A percentile compares a stretch with the other conserved stretches of the same genome.
Evolutionary conservation across 2,329 filamentous ascomycete genomes (phyloP).

Genomic region (Colletotrichum tofieldiae): DNA sequence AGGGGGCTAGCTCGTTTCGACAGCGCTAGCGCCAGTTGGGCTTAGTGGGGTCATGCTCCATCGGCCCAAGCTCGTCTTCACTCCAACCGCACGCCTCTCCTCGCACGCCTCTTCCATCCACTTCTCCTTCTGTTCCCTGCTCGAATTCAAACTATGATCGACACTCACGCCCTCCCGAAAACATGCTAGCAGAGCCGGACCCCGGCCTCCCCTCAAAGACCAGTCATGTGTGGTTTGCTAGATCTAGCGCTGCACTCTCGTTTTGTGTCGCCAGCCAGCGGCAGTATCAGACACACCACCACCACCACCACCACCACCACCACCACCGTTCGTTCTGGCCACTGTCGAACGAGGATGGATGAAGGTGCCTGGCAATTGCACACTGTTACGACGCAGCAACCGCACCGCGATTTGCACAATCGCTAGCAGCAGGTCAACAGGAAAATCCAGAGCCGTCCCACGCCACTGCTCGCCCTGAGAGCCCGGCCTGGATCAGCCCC

Average conservation of each 20-base stretch:
- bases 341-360: slow-evolving; percentile 16
- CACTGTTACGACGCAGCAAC: slow-evolving; percentile 9
- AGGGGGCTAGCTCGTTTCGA: slow-evolving; percentile 8
- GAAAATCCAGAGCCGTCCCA: slow-evolving; percentile 14
- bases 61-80: slow-evolving; percentile 6
- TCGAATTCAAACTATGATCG: slow-evolving; percentile 40
- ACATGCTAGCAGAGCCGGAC: slow-evolving; percentile 31
- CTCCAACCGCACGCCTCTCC: not conserved
- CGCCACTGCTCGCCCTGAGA: slow-evolving; percentile 9
- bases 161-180: slow-evolving; percentile 34
- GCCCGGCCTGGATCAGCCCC: slow-evolving; percentile 12
- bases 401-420: slow-evolving; percentile 6
- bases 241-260: slow-evolving; percentile 23
- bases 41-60: not conserved
- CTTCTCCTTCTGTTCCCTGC: slow-evolving; percentile 28
- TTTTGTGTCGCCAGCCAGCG: slow-evolving; percentile 2
- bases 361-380: slow-evolving; percentile 7
- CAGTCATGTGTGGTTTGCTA: slow-evolving; percentile 31
- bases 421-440: not conserved
- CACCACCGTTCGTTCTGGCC: slow-evolving; percentile 22
- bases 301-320: slow-evolving; percentile 26
- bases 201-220: slow-evolving; percentile 30
- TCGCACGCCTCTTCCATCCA: slow-evolving; percentile 1
- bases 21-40: slow-evolving; percentile 3
- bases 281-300: not conserved